A percentile compares a stretch with the other conserved stretches of the same genome.
Evolutionary conservation across 352 stramenopile species (phyloP).

Genomic region (Phytophthora fragariae): DNA sequence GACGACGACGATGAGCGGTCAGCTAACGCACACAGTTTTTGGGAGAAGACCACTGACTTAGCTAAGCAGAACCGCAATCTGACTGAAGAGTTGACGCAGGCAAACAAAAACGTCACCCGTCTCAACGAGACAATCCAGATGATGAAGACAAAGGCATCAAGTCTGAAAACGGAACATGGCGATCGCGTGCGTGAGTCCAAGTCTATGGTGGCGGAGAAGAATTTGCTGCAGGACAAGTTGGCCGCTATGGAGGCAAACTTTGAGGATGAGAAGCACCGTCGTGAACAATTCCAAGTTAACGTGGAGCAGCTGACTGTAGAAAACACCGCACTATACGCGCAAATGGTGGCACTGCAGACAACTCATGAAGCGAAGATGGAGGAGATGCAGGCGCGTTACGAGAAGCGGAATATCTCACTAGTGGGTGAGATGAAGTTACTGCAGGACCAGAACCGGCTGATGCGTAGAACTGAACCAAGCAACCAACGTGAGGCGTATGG

Average conservation of each 20-base stretch:
- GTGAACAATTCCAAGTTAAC: slow-evolving; percentile 89
- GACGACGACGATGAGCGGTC: slow-evolving; percentile 78
- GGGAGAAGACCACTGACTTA: slow-evolving; percentile 89
- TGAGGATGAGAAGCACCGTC: slow-evolving; percentile 79
- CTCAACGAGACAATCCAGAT: slow-evolving; percentile 75
- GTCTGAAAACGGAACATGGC: slow-evolving; percentile 62
- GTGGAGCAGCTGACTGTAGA: slow-evolving; percentile 87
- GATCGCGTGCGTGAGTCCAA: slow-evolving; percentile 65
- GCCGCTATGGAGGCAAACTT: slow-evolving; percentile 74
- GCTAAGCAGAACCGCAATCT: slow-evolving; percentile 81
- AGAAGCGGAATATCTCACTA: slow-evolving; percentile 78
- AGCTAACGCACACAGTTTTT: slow-evolving; percentile 78
- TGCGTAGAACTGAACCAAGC: slow-evolving; percentile 55
- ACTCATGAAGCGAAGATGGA: slow-evolving; percentile 87
- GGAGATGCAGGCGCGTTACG: slow-evolving; percentile 69
- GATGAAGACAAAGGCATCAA: slow-evolving; percentile 58
- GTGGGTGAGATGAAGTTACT: slow-evolving; percentile 80
- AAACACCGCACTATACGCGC: slow-evolving; percentile 86
- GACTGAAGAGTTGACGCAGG: slow-evolving; percentile 72
- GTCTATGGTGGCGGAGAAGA: slow-evolving; percentile 79
- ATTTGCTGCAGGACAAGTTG: slow-evolving; percentile 74
- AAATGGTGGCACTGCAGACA: slow-evolving; percentile 87
- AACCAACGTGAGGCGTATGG: slow-evolving; percentile 15
- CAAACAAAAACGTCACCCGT: slow-evolving; percentile 69
- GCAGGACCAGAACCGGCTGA: slow-evolving; percentile 79